Evolutionary conservation across 257 asterid genomes (phyloP).

Genomic region (Knoxia roxburghii): DNA sequence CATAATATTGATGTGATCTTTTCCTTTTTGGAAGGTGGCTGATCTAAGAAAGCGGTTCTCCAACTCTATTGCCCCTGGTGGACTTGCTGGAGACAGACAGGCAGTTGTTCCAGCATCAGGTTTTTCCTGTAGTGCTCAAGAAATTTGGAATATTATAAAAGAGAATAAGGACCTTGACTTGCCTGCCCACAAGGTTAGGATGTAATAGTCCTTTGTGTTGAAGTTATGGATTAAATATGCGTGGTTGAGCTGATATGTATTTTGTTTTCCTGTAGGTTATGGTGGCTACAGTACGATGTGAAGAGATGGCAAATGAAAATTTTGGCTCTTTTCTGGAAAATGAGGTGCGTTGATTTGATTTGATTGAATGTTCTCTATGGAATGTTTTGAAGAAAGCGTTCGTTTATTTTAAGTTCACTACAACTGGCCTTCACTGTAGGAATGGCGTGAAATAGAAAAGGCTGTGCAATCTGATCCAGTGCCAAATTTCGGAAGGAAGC

Average conservation of each 20-base stretch:
- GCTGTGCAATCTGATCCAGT: slow-evolving; percentile 66
- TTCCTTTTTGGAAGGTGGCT: slow-evolving; percentile 50
- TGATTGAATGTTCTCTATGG: slow-evolving; percentile 3
- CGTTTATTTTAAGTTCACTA: neutral
- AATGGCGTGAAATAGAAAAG: slow-evolving; percentile 72
- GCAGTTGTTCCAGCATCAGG: slow-evolving; percentile 95
- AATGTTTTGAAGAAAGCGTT: neutral
- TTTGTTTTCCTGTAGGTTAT: slow-evolving; percentile 53
- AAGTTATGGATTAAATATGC: neutral
- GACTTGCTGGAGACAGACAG: slow-evolving; percentile 92
- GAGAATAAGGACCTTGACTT: slow-evolving; percentile 91
- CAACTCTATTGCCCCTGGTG: slow-evolving; percentile 86
- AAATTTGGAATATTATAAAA: slow-evolving; percentile 82
- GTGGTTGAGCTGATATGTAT: slow-evolving; percentile 4
- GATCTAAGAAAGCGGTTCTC: slow-evolving; percentile 63
- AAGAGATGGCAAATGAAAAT: slow-evolving; percentile 84
- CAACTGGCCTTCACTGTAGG: slow-evolving; percentile 36
- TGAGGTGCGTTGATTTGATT: slow-evolving; percentile 52
- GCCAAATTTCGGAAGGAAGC: slow-evolving; percentile 77
- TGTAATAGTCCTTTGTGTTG: neutral
- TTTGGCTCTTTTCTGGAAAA: slow-evolving; percentile 58
- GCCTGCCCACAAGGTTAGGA: slow-evolving; percentile 81
- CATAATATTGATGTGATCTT: neutral
- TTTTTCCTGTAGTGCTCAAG: slow-evolving; percentile 68
- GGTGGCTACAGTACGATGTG: slow-evolving; percentile 98